Conservation (phyloP, 768 basidiomycete genomes). For the Hortiboletus campestris region DNA sequence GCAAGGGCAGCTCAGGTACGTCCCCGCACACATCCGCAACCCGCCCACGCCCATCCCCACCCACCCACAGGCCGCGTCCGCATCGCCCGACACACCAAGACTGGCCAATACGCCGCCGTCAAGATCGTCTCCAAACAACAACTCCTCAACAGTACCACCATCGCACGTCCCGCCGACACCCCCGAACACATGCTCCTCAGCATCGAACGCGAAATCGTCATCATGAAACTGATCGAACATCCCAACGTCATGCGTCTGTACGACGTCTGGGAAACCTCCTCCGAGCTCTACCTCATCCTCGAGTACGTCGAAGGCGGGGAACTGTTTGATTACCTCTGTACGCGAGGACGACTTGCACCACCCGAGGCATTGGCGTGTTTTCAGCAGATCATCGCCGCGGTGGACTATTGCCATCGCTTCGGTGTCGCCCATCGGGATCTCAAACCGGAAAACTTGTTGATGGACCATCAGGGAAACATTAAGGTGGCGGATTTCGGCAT, state of each 20-base stretch:
- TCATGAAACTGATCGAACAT: conserved; percentile 97
- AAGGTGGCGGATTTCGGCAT: conserved; percentile 98
- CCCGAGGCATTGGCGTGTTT: conserved; percentile 83
- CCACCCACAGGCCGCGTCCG: conserved; percentile 73
- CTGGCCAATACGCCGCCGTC: conserved; percentile 87
- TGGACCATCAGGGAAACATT: conserved; percentile 81
- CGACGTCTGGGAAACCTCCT: conserved; percentile 95
- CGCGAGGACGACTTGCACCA: conserved; percentile 65
- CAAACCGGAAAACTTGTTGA: conserved; percentile 91
- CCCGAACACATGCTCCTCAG: conserved; percentile 75
- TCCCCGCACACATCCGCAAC: neutral
- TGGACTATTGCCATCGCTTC: conserved; percentile 93
- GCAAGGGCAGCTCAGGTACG: conserved; percentile 76
- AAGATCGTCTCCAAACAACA: conserved; percentile 87
- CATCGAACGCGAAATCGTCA: conserved; percentile 91
- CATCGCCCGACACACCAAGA: conserved; percentile 83
- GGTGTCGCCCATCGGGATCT: conserved; percentile 93
- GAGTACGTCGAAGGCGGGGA: conserved; percentile 96
- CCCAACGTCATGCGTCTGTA: conserved; percentile 93
- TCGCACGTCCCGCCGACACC: conserved; percentile 58
- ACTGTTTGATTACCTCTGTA: conserved; percentile 89
- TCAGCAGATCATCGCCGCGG: conserved; percentile 88
- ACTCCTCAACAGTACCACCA: conserved; percentile 59
- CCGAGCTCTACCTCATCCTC: conserved; percentile 85
- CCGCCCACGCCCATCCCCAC: neutral